Conservation (phyloP, 1,139 yeast genomes). For the Yamadazyma taylorii region DNA sequence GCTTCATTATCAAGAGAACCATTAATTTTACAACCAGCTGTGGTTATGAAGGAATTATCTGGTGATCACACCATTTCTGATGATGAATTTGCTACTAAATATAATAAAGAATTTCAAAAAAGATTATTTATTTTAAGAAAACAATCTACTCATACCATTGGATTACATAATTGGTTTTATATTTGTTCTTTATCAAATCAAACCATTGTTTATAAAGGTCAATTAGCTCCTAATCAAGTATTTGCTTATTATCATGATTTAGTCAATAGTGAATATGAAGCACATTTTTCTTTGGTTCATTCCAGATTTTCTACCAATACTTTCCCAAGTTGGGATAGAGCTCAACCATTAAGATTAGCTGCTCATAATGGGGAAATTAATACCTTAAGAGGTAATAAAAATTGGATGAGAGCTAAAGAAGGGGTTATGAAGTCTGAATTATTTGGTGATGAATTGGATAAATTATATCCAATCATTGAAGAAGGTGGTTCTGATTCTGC, state of each 20-base stretch:
- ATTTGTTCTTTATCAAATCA: conserved; percentile 88
- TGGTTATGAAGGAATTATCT: conserved; percentile 63
- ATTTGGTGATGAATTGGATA: conserved; percentile 90
- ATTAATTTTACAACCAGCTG: conserved; percentile 80
- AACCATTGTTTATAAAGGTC: conserved; percentile 96
- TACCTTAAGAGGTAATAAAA: conserved; percentile 94
- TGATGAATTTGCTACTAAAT: conserved; percentile 56
- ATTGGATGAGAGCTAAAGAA: conserved; percentile 99
- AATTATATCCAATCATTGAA: conserved; percentile 90
- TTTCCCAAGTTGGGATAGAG: conserved; percentile 99
- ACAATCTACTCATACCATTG: conserved; percentile 86
- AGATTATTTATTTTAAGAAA: conserved; percentile 84
- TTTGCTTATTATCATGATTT: conserved; percentile 93
- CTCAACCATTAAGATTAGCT: conserved; percentile 95
- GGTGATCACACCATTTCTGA: conserved; percentile 45
- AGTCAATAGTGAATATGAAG: conserved; percentile 88
- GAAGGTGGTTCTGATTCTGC: conserved; percentile 99
- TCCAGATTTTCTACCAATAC: conserved; percentile 98
- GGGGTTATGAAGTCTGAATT: conserved; percentile 89
- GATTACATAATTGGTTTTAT: conserved; percentile 96
- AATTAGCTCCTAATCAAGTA: conserved; percentile 94
- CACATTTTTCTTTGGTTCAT: conserved; percentile 94
- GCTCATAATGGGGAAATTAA: conserved; percentile 99
- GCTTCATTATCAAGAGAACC: conserved; percentile 96
- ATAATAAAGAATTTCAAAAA: conserved; percentile 73